Base-by-base conservation (phyloP, 768 basidiomycete genomes). In the Tylopilus plumbeoviolaceoides region DNA sequence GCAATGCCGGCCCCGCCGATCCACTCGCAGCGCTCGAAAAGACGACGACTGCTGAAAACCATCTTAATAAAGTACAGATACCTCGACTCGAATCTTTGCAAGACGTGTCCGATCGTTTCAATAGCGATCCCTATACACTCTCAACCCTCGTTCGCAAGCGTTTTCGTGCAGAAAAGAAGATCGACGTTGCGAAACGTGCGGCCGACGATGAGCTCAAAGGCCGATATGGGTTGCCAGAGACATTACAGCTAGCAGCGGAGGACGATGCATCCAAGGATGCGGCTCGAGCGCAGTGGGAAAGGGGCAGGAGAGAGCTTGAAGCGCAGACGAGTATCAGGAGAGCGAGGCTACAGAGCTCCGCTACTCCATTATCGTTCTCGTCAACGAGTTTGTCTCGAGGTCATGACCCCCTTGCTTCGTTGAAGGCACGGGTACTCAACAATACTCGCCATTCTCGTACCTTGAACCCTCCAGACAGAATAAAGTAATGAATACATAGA, bases 11-110 rank as follows among this genome's bases (percentile, higher is more conserved):
- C 1, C 79, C 84, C n/a, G 76, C 76, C 1, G 95, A 98, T 67
- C 90, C 97, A 0, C 82, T 98, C 31, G 88, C 83, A 2, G 84
- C 87, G 4, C 76, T 98, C 6, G 97, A 98, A 66, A 97, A 98
- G 72, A 87, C 87, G 3, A 85, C 89, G 2, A 84, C 81, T 15
- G 84, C 87, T 0, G 85, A 92, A 63, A 81, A 84, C 42, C 75
- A 81, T 55, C 74, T 84, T 56, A 85, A 82, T 28, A 83, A 85
- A 54, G 84, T 91, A 4, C 86, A 86, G 57, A 79, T 83, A 40
- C 88, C 91, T 5, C 86, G 94, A 4, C 73, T 99, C 21, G 88
- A 91, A 60, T 82, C 85, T 1, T 74, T 99, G 28, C 84, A 91
- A 60, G 72, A 78, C 25, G 75, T 84, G 4, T 91, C 93, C 21